Conservation (phyloP, 306 rosid genomes). For the Rubus idaeus region DNA sequence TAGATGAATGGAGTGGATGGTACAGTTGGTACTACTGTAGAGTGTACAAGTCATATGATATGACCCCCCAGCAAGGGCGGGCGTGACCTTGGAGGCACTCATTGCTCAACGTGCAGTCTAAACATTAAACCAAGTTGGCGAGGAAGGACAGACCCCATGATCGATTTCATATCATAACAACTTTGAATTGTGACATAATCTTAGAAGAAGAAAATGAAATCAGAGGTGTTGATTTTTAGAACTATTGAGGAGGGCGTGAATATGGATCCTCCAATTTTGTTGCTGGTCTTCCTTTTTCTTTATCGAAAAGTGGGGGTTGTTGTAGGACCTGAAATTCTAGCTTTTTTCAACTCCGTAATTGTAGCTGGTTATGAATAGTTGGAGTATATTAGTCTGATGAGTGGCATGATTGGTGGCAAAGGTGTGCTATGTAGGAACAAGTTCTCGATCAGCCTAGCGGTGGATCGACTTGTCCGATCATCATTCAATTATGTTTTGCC, state of each 20-base stretch:
- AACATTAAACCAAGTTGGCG: neutral
- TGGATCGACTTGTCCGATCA: too few relatives aligned
- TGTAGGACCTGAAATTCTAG: neutral
- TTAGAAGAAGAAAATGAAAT: neutral
- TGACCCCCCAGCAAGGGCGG: neutral
- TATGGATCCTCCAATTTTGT: neutral
- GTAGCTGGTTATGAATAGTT: neutral
- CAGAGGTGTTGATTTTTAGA: neutral
- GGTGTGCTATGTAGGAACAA: too few relatives aligned
- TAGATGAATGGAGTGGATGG: neutral
- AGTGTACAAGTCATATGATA: neutral
- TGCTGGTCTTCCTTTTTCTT: neutral
- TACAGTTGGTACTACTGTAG: neutral
- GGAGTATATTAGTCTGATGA: too few relatives aligned
- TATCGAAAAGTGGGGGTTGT: neutral
- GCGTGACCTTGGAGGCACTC: slow-evolving; percentile 21
- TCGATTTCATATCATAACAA: neutral
- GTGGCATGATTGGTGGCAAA: slow-evolving; percentile 39
- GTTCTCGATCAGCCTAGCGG: too few relatives aligned
- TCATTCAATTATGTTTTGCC: too few relatives aligned
- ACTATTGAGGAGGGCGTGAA: neutral
- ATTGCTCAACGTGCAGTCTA: slow-evolving; percentile 13
- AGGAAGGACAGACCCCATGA: neutral
- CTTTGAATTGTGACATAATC: neutral
- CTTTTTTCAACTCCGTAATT: neutral